Percentiles rank a stretch among this genome's conserved stretches.
phyloP scores from a whole-genome alignment of 2,329 filamentous ascomycete species.

The Rhynchosporium secalis region DNA sequence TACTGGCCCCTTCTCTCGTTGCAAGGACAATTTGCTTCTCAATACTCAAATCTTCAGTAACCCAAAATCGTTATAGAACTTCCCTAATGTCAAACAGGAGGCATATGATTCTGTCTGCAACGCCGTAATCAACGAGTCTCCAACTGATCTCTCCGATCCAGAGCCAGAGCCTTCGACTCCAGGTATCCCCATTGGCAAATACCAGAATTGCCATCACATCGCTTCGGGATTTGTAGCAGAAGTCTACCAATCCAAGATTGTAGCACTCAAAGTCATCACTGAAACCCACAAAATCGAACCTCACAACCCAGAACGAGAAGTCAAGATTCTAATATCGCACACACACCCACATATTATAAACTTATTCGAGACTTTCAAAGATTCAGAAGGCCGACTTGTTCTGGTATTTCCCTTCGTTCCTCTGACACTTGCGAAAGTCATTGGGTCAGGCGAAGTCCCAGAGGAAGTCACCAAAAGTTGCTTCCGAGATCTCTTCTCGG shows the following conservation, averaged over 20 bases:
- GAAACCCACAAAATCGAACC: slow-evolving; percentile 72
- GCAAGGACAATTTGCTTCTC: not conserved
- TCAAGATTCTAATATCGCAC: slow-evolving; percentile 66
- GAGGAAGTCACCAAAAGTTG: slow-evolving; percentile 41
- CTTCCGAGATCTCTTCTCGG: slow-evolving; percentile 69
- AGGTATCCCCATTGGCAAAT: slow-evolving; percentile 52
- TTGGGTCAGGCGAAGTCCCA: slow-evolving; percentile 50
- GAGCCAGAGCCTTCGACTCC: slow-evolving; percentile 16
- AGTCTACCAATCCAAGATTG: slow-evolving; percentile 65
- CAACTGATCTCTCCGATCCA: slow-evolving; percentile 7
- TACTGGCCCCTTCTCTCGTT: not conserved
- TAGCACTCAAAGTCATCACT: slow-evolving; percentile 84
- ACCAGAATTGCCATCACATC: slow-evolving; percentile 55
- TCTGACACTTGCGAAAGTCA: slow-evolving; percentile 67
- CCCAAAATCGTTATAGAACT: not conserved
- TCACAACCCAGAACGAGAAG: slow-evolving; percentile 80
- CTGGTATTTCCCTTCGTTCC: slow-evolving; percentile 85
- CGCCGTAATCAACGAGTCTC: slow-evolving; percentile 32
- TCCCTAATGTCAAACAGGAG: slow-evolving; percentile 47
- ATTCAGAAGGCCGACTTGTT: slow-evolving; percentile 69
- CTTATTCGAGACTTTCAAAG: slow-evolving; percentile 71
- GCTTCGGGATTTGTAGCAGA: slow-evolving; percentile 75
- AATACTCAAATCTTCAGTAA: not conserved
- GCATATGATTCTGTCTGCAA: slow-evolving; percentile 52
- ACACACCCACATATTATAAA: slow-evolving; percentile 61